Conservation (phyloP, 352 stramenopile species). For the Pythium sukuiense region DNA sequence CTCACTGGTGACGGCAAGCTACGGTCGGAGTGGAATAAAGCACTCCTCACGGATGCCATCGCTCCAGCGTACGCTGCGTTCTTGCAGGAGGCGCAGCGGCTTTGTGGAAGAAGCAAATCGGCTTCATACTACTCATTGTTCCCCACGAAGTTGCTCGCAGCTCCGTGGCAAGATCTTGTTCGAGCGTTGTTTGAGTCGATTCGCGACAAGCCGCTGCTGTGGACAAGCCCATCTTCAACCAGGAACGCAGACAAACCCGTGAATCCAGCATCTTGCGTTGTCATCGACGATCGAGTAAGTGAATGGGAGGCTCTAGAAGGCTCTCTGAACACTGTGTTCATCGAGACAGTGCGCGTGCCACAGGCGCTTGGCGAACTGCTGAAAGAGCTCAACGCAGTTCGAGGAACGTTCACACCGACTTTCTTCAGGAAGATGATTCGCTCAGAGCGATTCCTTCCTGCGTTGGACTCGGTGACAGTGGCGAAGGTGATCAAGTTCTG, state of each 20-base stretch:
- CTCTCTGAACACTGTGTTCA: constrained; percentile 22
- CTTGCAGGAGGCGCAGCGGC: constrained; percentile 47
- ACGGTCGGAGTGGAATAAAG: constrained; percentile 76
- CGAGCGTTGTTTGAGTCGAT: constrained; percentile 57
- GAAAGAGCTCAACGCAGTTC: constrained; percentile 7
- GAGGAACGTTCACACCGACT: constrained; percentile 19
- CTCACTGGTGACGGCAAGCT: constrained; percentile 80
- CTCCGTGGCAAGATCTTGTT: constrained; percentile 54
- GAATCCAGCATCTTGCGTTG: constrained; percentile 13
- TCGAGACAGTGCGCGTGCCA: constrained; percentile 21
- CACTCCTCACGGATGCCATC: constrained; percentile 67
- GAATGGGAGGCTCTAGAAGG: constrained; percentile 20
- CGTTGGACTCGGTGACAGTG: constrained; percentile 8
- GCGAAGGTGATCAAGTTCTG: constrained; percentile 24
- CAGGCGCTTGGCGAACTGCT: constrained; percentile 17
- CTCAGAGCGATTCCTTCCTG: constrained; percentile 14
- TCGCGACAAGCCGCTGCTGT: constrained; percentile 48
- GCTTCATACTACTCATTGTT: constrained; percentile 38
- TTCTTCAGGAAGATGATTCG: constrained; percentile 26
- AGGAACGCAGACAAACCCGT: constrained; percentile 15
- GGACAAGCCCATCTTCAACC: constrained; percentile 27
- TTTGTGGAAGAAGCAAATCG: constrained; percentile 46
- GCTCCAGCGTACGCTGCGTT: constrained; percentile 74
- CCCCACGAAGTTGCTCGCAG: constrained; percentile 41
- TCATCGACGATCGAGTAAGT: constrained; percentile 23